Base-by-base conservation (phyloP, 805 yeast species). In the Vanderwaltozyma polyspora region DNA sequence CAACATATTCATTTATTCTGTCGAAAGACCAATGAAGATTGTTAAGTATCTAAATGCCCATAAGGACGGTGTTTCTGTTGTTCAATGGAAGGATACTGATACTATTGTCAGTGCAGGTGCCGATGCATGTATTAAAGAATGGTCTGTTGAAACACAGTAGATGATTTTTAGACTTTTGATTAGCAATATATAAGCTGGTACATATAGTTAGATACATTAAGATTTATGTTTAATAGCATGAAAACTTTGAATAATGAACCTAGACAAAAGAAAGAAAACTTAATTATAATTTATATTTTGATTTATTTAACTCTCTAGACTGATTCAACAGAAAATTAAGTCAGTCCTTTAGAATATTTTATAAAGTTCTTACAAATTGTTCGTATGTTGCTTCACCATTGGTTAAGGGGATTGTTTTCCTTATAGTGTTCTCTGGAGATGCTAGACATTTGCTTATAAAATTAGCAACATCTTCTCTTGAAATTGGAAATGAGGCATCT, bases 51-150 rank as follows among this genome's bases (percentile, higher is more conserved):
- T 79, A 42, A 80, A 80, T 48, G 84, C 95, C 1, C 98, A 91
- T 52, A 86, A 82, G 53, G 89, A 75, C 40, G 97, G 97, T 37
- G 85, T 84, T 30, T 71, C 72, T 27, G 74, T 72, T 23, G 83
- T 84, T 13, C 65, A 62, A 31, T 91, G 97, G 96, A 67, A 66
- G 21, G 64, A 57, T 26, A 29, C 33, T 1, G 63, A 61, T 4
- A 60, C 63, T 9, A 54, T 87, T 27, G 72, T 75, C 7, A 74
- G 80, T 41, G 78, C 74, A 15, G 98, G 98, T 25, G 62, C 75
- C 12, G 98, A 91, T 55, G 84, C 89, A 3, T 68, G 78, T 33
- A 64, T 89, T 36, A 87, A 81, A 59, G 60, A 65, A 21, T 91
- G 97, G 97, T 49, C 40, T 9, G 54, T 60, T 11, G 42, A 41